Conservation (phyloP, 2,329 filamentous ascomycete species). For the Fusarium falciforme region DNA sequence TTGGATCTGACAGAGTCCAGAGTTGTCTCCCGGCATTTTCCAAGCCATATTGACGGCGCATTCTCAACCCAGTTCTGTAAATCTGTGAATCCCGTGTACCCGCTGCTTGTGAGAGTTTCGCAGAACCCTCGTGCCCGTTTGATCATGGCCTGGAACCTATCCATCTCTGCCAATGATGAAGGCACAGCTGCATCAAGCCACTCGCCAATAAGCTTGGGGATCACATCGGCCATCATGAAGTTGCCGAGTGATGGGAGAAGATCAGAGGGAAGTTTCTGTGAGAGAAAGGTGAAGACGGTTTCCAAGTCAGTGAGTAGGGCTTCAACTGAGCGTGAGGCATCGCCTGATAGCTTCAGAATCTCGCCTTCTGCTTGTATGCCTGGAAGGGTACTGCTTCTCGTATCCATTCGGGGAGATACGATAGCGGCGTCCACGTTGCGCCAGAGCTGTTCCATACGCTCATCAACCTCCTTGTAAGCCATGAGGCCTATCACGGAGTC, state of each 20-base stretch:
- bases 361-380: conserved; percentile 57
- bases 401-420: conserved; percentile 68
- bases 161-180: conserved; percentile 76
- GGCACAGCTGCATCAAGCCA: conserved; percentile 86
- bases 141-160: conserved; percentile 77
- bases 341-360: conserved; percentile 56
- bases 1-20: conserved; percentile 79
- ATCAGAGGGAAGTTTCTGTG: conserved; percentile 63
- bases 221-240: conserved; percentile 76
- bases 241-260: conserved; percentile 71
- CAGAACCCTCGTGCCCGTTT: conserved; percentile 74
- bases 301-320: conserved; percentile 66
- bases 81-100: conserved; percentile 71
- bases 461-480: conserved; percentile 70
- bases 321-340: conserved; percentile 58
- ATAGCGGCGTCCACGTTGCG: conserved; percentile 71
- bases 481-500: conserved; percentile 68
- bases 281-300: conserved; percentile 63
- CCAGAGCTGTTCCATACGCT: conserved; percentile 70
- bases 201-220: conserved; percentile 73
- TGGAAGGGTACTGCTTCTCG: conserved; percentile 48
- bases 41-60: conserved; percentile 86
- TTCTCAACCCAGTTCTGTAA: conserved; percentile 84
- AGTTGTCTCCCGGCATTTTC: conserved; percentile 82
- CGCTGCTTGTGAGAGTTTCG: conserved; percentile 67